Percentiles rank a stretch among this genome's conserved stretches.
Evolutionary conservation across 805 yeast genomes (phyloP).

Genomic region (Torulaspora gathmanii): DNA sequence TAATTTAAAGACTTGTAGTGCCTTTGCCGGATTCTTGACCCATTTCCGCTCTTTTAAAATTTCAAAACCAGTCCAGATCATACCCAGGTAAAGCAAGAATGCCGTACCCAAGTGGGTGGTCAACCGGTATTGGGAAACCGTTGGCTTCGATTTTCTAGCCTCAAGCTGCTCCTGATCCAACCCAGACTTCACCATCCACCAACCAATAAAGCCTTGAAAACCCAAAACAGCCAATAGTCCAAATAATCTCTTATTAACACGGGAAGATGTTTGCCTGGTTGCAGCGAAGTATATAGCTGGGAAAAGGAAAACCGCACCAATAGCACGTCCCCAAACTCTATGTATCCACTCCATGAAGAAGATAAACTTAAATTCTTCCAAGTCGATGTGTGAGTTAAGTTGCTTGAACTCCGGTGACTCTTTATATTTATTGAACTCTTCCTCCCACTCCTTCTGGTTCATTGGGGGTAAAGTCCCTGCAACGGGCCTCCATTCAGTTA

Average conservation of each 20-base stretch:
- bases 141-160: constrained; percentile 87
- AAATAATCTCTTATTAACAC: constrained; percentile 61
- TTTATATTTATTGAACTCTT: constrained; percentile 74
- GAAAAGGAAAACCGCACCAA: constrained; percentile 74
- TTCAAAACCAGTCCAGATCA: constrained; percentile 85
- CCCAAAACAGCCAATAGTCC: constrained; percentile 78
- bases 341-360: constrained; percentile 98
- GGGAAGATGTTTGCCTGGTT: constrained; percentile 58
- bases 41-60: constrained; percentile 70
- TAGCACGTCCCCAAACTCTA: constrained; percentile 84
- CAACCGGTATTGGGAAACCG: constrained; percentile 91
- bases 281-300: constrained; percentile 83
- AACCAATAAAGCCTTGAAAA: constrained; percentile 91
- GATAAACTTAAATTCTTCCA: constrained; percentile 92
- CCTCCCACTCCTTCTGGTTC: constrained; percentile 75
- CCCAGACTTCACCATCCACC: constrained; percentile 99
- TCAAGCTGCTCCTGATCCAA: constrained; percentile 72
- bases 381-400: constrained; percentile 71
- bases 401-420: constrained; percentile 87
- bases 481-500: constrained; percentile 98
- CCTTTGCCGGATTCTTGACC: constrained; percentile 57
- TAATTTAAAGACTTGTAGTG: constrained; percentile 49
- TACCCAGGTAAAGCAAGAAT: constrained; percentile 77
- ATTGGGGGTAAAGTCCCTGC: constrained; percentile 93
- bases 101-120: constrained; percentile 95